Base-by-base conservation (phyloP, 306 rosid genomes). In the Casuarina cunninghamiana region DNA sequence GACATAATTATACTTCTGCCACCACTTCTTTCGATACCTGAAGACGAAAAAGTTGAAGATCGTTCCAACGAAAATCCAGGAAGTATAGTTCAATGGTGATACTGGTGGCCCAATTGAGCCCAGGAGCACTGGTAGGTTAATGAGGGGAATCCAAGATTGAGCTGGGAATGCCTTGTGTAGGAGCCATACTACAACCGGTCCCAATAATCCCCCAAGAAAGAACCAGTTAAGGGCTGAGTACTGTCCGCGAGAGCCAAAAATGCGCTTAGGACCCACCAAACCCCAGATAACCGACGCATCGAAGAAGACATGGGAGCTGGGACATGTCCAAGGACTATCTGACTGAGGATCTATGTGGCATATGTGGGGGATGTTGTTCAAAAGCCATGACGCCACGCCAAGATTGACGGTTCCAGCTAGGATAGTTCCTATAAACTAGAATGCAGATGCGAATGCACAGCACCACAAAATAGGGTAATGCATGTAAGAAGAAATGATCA, bases 211-310 rank as follows among this genome's bases (percentile, higher is more conserved):
- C 50, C 88, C 92, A 5, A 93, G 81, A 80, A 93, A 93, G 87
- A 90, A 93, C 97, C 96, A 93, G 73, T 93, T 93, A 88, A 93
- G 84, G 72, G 88, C 77, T 9, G 70, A 49, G 79, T 93, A 93
- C 84, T 87, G 83, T 86, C 96, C 97, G 12, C 48, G 54, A 9
- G 82, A 57, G 26, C 97, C 97, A 77, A 90, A 93, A 42, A 93
- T 93, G 7, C 83, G 58, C 71, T 4, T 80, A 10, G 97, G 97
- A 70, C 97, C 96, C 2, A 87, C 97, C 65, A 93, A 69, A 13
- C 97, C 97, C 97, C 97, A 93, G 53, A 92, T 92, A 35, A 90
- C 93, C 15, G 97, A 92, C 3, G 96, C 96, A 71, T 92, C 96
- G 38, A 92, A 93, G 86, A 93, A 93, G 41, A 93, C 97, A 0